Percentiles rank a stretch among this genome's conserved stretches.
Evolutionary conservation across 148 eudicot species (phyloP).

Genomic region (Gaultheria prostrata): DNA sequence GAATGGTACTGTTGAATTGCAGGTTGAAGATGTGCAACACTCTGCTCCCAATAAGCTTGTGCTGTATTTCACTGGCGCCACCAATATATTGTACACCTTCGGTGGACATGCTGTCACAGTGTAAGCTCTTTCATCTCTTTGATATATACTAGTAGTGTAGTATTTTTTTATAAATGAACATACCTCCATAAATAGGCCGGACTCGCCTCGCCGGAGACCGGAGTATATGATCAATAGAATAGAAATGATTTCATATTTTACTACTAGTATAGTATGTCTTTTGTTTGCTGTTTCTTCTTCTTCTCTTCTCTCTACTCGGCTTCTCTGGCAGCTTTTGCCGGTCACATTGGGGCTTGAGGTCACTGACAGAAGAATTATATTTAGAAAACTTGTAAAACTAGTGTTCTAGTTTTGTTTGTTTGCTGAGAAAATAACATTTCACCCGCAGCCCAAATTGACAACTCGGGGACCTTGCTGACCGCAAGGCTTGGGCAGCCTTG

Average conservation of each 20-base stretch:
- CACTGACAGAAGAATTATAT: constrained; percentile 18
- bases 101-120: constrained; percentile 96
- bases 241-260: background rate
- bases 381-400: background rate
- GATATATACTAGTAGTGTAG: too few relatives aligned
- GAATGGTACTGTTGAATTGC: background rate
- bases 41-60: constrained; percentile 63
- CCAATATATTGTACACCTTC: constrained; percentile 80
- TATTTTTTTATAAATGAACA: too few relatives aligned
- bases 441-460: background rate
- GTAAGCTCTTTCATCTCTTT: constrained; percentile 40
- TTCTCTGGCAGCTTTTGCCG: constrained; percentile 50
- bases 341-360: constrained; percentile 18
- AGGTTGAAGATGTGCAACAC: constrained; percentile 62
- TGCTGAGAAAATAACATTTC: constrained; percentile 5
- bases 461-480: too few relatives aligned
- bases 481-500: too few relatives aligned
- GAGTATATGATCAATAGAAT: too few relatives aligned
- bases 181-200: too few relatives aligned
- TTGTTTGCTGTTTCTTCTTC: background rate
- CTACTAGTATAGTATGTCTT: background rate
- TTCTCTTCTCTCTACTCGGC: constrained; percentile 24
- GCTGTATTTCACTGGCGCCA: constrained; percentile 86
- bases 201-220: too few relatives aligned
- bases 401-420: constrained; percentile 16